phyloP scores from a whole-genome alignment of 2,329 filamentous ascomycete species.

The Elsinoe australis region DNA sequence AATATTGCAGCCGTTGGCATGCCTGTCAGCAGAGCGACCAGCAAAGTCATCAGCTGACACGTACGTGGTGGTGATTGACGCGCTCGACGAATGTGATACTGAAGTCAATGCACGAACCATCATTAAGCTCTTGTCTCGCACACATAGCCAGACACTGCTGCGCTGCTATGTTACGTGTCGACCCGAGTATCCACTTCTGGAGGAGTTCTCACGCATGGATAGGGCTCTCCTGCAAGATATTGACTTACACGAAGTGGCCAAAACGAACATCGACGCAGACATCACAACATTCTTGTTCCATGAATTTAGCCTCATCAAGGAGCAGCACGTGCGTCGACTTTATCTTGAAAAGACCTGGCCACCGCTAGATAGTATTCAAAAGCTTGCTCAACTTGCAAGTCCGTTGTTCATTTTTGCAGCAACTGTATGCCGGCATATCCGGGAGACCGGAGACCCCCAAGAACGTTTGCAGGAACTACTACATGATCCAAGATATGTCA shows the following conservation, averaged over 20 bases:
- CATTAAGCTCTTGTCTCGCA: constrained; percentile 26
- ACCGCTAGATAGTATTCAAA: constrained; percentile 21
- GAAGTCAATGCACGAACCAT: constrained; percentile 23
- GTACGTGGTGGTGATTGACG: constrained; percentile 28
- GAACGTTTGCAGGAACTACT: constrained; percentile 22
- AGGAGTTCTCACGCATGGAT: constrained; percentile 31
- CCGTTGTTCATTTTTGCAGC: constrained; percentile 35
- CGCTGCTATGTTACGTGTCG: constrained; percentile 39
- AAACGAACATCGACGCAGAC: too few relatives aligned
- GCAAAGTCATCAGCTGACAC: neutral
- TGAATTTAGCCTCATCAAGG: constrained; percentile 25
- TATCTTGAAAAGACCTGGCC: constrained; percentile 27
- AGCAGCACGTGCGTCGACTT: neutral
- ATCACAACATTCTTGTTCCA: constrained; percentile 31
- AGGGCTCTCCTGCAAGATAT: constrained; percentile 28
- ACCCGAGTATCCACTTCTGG: constrained; percentile 35
- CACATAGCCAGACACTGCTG: constrained; percentile 22
- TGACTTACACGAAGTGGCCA: constrained; percentile 36
- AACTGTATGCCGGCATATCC: constrained; percentile 25
- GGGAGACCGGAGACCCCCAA: neutral
- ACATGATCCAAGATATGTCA: constrained; percentile 21
- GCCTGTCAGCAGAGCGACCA: too few relatives aligned
- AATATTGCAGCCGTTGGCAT: constrained; percentile 14
- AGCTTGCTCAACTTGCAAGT: constrained; percentile 27
- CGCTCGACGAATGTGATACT: constrained; percentile 32